These are phyloP conservation scores for Thamnidium elegans DNA, from an alignment of 192 early-diverging fungal species.

Conservation along the genomic window DNA sequence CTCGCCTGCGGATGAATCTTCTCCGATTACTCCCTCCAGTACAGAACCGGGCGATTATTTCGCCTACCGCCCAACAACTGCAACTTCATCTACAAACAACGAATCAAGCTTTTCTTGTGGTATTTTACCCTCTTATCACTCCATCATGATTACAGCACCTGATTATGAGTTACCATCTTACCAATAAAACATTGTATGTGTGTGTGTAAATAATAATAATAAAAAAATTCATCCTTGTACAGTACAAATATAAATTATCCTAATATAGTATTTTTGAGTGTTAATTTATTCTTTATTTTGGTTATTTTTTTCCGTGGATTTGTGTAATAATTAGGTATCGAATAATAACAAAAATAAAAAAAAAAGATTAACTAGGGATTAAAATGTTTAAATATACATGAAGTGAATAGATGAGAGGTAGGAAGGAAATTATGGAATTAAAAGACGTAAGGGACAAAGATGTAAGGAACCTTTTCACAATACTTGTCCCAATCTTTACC, in stretches of 20 bases:
- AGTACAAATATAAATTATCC: no score
- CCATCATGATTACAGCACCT: neutral
- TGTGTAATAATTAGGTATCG: neutral
- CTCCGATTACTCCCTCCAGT: neutral
- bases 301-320: neutral
- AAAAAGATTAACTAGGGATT: no score
- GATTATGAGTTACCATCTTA: slow-evolving; percentile 3
- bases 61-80: neutral
- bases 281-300: no score
- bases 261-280: neutral
- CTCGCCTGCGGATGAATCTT: slow-evolving; percentile 2
- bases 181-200: neutral
- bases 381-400: neutral
- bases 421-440: slow-evolving; percentile 24
- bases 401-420: neutral
- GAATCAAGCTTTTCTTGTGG: neutral
- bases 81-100: neutral
- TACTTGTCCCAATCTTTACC: slow-evolving; percentile 86
- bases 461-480: slow-evolving; percentile 70
- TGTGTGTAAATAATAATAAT: neutral
- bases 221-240: neutral
- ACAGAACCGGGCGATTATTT: neutral
- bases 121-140: slow-evolving; percentile 5
- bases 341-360: slow-evolving; percentile 7
- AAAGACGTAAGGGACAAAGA: slow-evolving; percentile 74